These are phyloP conservation scores for Trypanosoma mega DNA, from an alignment of 208 protist species.

Conservation along the genomic window DNA sequence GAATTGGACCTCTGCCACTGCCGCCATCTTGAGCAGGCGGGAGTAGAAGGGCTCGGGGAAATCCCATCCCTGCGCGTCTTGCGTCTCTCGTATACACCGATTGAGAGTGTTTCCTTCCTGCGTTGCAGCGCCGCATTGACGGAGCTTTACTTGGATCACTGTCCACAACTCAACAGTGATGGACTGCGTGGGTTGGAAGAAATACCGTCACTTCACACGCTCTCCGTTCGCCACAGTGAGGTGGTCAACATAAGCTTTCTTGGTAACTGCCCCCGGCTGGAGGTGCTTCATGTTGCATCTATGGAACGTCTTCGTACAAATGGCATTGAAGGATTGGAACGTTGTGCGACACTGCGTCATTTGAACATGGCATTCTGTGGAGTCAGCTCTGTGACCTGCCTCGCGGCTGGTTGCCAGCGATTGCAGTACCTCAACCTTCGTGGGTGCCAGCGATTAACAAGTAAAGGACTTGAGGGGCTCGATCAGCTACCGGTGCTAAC, in stretches of 20 bases:
- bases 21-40: constrained; percentile 51
- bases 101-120: constrained; percentile 49
- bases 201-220: constrained; percentile 29
- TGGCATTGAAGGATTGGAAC: constrained; percentile 38
- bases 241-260: constrained; percentile 35
- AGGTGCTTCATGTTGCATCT: constrained; percentile 35
- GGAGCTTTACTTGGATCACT: constrained; percentile 51
- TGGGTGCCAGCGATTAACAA: constrained; percentile 27
- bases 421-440: constrained; percentile 36
- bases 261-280: constrained; percentile 29
- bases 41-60: constrained; percentile 49
- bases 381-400: constrained; percentile 31
- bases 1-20: constrained; percentile 52
- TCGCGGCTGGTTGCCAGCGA: constrained; percentile 28
- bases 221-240: constrained; percentile 38
- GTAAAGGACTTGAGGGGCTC: constrained; percentile 33
- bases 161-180: constrained; percentile 30
- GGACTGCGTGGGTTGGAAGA: constrained; percentile 37
- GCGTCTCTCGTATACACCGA: constrained; percentile 41
- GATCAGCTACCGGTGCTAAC: constrained; percentile 37
- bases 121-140: constrained; percentile 31
- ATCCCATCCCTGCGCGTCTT: constrained; percentile 51
- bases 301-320: constrained; percentile 28
- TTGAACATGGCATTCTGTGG: constrained; percentile 44
- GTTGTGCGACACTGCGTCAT: constrained; percentile 31